These are phyloP conservation scores for Lichtheimia ornata DNA, from an alignment of 371 early-diverging fungal species.

Conservation along the genomic window DNA sequence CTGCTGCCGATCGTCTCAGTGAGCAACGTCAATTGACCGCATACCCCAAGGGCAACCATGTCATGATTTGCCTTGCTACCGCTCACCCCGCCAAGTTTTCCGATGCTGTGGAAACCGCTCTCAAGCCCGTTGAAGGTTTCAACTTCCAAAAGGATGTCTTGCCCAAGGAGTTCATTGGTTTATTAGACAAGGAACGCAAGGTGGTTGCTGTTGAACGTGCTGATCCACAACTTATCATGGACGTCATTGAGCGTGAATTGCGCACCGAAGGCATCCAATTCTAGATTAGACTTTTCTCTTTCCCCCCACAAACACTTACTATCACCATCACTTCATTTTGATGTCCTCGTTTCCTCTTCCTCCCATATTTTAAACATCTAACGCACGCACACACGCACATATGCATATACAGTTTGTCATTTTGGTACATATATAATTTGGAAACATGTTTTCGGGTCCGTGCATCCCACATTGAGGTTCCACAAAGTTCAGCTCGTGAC, in stretches of 20 bases:
- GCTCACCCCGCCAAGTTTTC: slow-evolving; percentile 97
- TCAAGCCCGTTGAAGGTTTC: slow-evolving; percentile 58
- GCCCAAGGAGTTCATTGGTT: slow-evolving; percentile 71
- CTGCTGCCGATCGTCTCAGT: slow-evolving; percentile 69
- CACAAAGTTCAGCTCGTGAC: no score
- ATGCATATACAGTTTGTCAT: no score
- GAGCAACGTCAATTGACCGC: slow-evolving; percentile 27
- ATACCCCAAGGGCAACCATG: slow-evolving; percentile 35
- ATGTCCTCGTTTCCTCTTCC: no score
- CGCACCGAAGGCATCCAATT: slow-evolving; percentile 45
- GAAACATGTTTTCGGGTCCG: no score
- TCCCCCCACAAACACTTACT: no score
- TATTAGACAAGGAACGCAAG: slow-evolving; percentile 69
- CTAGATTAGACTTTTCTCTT: slow-evolving; percentile 11
- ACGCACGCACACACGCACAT: no score
- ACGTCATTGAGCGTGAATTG: slow-evolving; percentile 62
- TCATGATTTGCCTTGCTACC: slow-evolving; percentile 82
- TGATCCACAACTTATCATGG: slow-evolving; percentile 59
- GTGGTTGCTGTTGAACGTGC: slow-evolving; percentile 62
- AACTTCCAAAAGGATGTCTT: slow-evolving; percentile 66
- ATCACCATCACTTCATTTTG: no score
- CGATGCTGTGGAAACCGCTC: slow-evolving; percentile 83
- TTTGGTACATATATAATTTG: no score
- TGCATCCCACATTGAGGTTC: no score
- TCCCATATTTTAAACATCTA: no score